Evolutionary conservation across 768 basidiomycete species (phyloP), one percentile per base, ranked within the genome.

Genomic region (Russula sp.): DNA sequence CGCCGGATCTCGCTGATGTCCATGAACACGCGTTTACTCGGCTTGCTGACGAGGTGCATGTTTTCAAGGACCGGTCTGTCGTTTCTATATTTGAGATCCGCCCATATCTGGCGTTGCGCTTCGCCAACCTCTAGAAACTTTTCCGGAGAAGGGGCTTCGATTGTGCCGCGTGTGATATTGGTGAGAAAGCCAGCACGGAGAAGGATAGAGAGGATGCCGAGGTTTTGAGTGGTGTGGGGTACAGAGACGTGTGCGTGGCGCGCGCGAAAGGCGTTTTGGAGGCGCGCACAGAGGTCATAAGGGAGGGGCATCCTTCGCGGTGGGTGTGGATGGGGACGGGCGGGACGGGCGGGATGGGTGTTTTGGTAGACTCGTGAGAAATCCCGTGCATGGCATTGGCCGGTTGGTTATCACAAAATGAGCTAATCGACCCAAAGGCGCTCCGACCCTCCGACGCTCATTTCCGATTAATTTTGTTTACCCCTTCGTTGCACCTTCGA

Each of bases 231-330:
- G 48, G 82, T 88, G 75, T 97, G 94, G 36, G 84, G 79, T 61
- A 98, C 83, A 11, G 86, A 81, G 60, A 98, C 78, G 64, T 78
- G 79, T 42, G 81, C 80, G 75, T 94, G 90, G 18, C 93, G 85
- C 0, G 92, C 90, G 20, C 90, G 86, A 70, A 94, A 94, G 14
- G 93, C 92, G 69, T 97, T 97, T 76, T 93, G 89, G 41, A 97
- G 70, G 69, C 87, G 87, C n/a, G 93, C 81, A 70, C 92, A 94
- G 67, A 98, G 86, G 73, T 92, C 84, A 74, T 88, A 83, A 0
- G 95, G 88, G 47, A 89, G 82, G 34, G 82, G 79, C 77, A 78
- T 79, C 20, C 18, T 2, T 8, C 16, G n/a, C 2, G 25, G 7
- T 29, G 7, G 38, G 22, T 11, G 22, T 29, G 16, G 25, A n/a